Base-by-base conservation (phyloP, 2,329 filamentous ascomycete genomes). In the Aquanectria penicillioides region DNA sequence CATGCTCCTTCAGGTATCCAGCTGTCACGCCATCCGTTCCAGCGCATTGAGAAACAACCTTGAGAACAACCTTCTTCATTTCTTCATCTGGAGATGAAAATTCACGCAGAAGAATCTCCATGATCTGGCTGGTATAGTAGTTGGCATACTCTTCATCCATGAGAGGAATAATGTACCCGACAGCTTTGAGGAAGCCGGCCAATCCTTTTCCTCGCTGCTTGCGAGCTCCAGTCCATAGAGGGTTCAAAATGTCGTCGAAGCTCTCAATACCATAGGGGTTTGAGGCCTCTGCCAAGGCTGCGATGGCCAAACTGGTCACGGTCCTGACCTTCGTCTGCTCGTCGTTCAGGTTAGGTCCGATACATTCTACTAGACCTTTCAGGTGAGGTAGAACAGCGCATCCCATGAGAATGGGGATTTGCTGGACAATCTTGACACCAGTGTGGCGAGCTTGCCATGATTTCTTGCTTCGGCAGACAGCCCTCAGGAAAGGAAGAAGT, bases 111-210 rank as follows among this genome's bases (percentile, higher is more conserved):
- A 99, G 81, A 70, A 98, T 98, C 76, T 98, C 95, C 94, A 99
- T 98, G 71, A 99, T 97, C 76, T 99, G 94, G 67, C 89, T 92
- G 8, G 95, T 98, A 73, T 99, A 99, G 80, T 99, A 99, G 75
- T 97, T 98, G 77, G 95, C 94, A 75, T 97, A 98, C 73, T 99
- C 95, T 77, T 99, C 95, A 79, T 99, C 95, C 95, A 99, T 99
- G 49, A 99, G 86, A 5, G 95, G 95, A 63, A 99, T 98, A 72
- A 99, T 97, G 75, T 95, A 98, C 22, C 95, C 95, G 37, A 99
- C 94, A 41, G 95, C 95, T 79, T 99, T 99, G 61, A 99, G 82
- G 77, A 97, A 99, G 12, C 93, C 94, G 20, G 95, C 94, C 38
- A 99, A 84, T 69, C 94, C 94, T 76, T 99, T 99, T 63, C 95